A percentile compares a stretch with the other conserved stretches of the same genome.
These are phyloP conservation scores for Antitrichia curtipendula DNA, from an alignment of 225 moss, liverwort and hornwort genomes.

Conservation along the genomic window DNA sequence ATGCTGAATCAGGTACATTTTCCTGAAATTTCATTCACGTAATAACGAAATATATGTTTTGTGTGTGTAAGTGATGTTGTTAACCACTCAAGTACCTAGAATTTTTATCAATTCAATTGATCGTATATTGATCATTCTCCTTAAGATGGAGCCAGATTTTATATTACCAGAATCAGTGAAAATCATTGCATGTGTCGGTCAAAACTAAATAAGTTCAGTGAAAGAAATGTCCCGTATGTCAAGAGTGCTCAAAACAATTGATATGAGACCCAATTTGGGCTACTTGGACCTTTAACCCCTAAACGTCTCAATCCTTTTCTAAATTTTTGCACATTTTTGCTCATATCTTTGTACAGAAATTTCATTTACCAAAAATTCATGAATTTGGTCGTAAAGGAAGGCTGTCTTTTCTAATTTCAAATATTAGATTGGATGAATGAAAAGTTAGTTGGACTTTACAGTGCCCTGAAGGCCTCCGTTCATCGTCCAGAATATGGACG, in stretches of 20 bases:
- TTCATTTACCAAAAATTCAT: too few relatives aligned
- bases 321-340: too few relatives aligned
- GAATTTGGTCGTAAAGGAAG: too few relatives aligned
- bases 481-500: too few relatives aligned
- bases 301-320: too few relatives aligned
- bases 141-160: not conserved
- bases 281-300: not conserved
- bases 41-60: not conserved
- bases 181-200: not conserved
- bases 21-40: not conserved
- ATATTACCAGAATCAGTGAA: too few relatives aligned
- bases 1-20: conserved; percentile 58
- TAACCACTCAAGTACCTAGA: not conserved
- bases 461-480: too few relatives aligned
- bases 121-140: not conserved
- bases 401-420: too few relatives aligned
- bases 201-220: not conserved
- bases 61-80: not conserved
- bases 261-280: not conserved
- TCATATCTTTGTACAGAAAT: too few relatives aligned
- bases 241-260: not conserved
- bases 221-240: not conserved
- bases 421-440: too few relatives aligned
- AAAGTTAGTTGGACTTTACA: too few relatives aligned
- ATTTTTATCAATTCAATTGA: not conserved